Evolutionary conservation across 495 filamentous ascomycete genomes (phyloP).

Genomic region (Peziza echinospora): DNA sequence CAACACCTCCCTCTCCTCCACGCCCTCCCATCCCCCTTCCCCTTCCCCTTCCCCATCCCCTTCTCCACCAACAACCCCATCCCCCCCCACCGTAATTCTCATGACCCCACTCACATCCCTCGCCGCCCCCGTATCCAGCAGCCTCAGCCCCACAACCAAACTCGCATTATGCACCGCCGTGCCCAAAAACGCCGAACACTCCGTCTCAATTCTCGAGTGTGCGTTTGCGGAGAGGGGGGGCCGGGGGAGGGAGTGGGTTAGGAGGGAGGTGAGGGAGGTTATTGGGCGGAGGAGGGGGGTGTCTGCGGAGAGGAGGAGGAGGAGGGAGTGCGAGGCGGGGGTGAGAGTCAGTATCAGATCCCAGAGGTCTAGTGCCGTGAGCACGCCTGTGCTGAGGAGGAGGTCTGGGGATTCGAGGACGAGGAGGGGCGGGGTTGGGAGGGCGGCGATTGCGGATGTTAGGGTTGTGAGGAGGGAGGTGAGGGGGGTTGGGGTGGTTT

Average conservation of each 20-base stretch:
- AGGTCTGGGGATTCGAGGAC: slow-evolving; percentile 4
- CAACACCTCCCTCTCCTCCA: slow-evolving; percentile 47
- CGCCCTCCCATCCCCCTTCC: neutral
- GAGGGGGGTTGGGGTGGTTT: neutral
- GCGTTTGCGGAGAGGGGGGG: slow-evolving; percentile 36
- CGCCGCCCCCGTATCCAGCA: slow-evolving; percentile 64
- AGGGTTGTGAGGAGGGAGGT: neutral
- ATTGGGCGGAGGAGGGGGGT: slow-evolving; percentile 33
- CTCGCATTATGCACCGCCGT: slow-evolving; percentile 52
- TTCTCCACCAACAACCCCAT: slow-evolving; percentile 3
- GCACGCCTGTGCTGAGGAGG: slow-evolving; percentile 54
- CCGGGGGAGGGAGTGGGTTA: slow-evolving; percentile 52
- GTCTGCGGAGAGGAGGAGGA: slow-evolving; percentile 28
- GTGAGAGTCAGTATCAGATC: slow-evolving; percentile 22
- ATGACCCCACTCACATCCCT: slow-evolving; percentile 59
- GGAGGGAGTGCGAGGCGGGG: slow-evolving; percentile 64
- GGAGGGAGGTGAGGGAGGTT: slow-evolving; percentile 69
- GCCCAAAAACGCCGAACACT: slow-evolving; percentile 47
- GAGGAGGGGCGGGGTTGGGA: neutral
- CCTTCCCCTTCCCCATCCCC: neutral
- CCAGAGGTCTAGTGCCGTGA: slow-evolving; percentile 34
- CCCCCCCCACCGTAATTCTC: slow-evolving; percentile 1
- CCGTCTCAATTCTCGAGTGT: slow-evolving; percentile 40
- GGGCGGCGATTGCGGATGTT: neutral
- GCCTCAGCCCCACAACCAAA: slow-evolving; percentile 44